A percentile compares a stretch with the other conserved stretches of the same genome.
These are phyloP conservation scores for Epichloe scottii DNA, from an alignment of 2,329 filamentous ascomycete genomes.

Conservation along the genomic window DNA sequence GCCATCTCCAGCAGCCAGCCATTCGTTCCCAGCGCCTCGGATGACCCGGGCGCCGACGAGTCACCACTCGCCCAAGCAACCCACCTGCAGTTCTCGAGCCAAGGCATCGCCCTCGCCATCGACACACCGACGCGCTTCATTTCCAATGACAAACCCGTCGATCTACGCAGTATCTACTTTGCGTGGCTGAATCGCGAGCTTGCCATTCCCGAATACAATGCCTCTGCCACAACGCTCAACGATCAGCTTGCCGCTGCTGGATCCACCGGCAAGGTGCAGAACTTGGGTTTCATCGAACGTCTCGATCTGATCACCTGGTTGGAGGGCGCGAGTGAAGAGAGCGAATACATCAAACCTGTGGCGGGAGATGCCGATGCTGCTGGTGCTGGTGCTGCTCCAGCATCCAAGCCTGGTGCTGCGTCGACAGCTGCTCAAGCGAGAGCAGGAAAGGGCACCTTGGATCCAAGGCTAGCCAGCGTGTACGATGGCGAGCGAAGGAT, in stretches of 20 bases:
- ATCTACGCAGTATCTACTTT: slow-evolving; percentile 91
- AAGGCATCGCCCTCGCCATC: slow-evolving; percentile 53
- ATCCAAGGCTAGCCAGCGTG: slow-evolving; percentile 74
- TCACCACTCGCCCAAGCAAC: slow-evolving; percentile 62
- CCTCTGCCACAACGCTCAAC: slow-evolving; percentile 68
- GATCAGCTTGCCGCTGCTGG: slow-evolving; percentile 55
- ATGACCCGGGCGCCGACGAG: slow-evolving; percentile 49
- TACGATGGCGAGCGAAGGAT: slow-evolving; percentile 85
- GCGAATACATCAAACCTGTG: slow-evolving; percentile 81
- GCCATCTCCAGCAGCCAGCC: slow-evolving; percentile 60
- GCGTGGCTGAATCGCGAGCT: slow-evolving; percentile 90
- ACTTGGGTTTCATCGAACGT: slow-evolving; percentile 81
- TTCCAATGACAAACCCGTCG: slow-evolving; percentile 61
- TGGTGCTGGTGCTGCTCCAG: slow-evolving; percentile 21
- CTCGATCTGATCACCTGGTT: slow-evolving; percentile 89
- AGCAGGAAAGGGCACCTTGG: slow-evolving; percentile 53
- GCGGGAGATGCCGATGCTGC: slow-evolving; percentile 46
- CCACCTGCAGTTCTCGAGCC: slow-evolving; percentile 60
- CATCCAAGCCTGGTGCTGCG: slow-evolving; percentile 23
- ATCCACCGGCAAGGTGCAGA: slow-evolving; percentile 60
- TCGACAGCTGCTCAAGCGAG: slow-evolving; percentile 34
- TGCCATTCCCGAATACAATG: slow-evolving; percentile 82
- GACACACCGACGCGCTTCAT: slow-evolving; percentile 73
- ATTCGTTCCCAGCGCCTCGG: slow-evolving; percentile 61
- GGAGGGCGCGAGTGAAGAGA: slow-evolving; percentile 78